phyloP scores from a whole-genome alignment of 257 asterid genomes.

The Linaria vulgaris region DNA sequence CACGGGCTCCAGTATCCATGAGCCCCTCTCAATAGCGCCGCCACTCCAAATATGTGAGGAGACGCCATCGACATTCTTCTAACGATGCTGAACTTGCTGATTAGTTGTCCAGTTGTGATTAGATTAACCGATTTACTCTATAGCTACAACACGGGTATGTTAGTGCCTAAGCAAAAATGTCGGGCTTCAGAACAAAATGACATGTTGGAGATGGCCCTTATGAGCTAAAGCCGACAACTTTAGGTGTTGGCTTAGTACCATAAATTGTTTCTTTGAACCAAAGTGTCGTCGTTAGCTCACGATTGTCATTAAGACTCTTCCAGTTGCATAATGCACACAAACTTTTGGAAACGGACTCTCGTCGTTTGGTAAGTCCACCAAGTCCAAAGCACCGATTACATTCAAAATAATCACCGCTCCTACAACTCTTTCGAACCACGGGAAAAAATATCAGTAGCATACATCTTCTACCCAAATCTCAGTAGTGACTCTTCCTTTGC shows the following conservation, averaged over 20 bases:
- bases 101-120: not conserved
- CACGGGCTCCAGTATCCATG: not conserved
- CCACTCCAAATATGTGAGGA: conserved; percentile 7
- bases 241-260: conserved; percentile 3
- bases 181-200: not conserved
- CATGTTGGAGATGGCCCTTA: conserved; percentile 8
- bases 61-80: conserved; percentile 4
- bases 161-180: not conserved
- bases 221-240: not conserved
- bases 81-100: not conserved
- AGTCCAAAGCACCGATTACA: not conserved
- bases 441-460: not conserved
- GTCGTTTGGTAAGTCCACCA: not conserved
- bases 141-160: not conserved
- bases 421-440: not conserved
- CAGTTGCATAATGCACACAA: not conserved
- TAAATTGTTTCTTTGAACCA: not conserved
- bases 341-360: not conserved
- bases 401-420: not conserved
- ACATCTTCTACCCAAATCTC: not conserved
- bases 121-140: not conserved
- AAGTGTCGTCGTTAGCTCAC: not conserved
- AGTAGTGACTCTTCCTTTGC: too few relatives aligned
- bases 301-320: not conserved
- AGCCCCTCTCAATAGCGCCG: not conserved